Percentiles rank a stretch among this genome's conserved stretches.
Evolutionary conservation across 148 eudicot species (phyloP).

Genomic region (Diospyros kaki): DNA sequence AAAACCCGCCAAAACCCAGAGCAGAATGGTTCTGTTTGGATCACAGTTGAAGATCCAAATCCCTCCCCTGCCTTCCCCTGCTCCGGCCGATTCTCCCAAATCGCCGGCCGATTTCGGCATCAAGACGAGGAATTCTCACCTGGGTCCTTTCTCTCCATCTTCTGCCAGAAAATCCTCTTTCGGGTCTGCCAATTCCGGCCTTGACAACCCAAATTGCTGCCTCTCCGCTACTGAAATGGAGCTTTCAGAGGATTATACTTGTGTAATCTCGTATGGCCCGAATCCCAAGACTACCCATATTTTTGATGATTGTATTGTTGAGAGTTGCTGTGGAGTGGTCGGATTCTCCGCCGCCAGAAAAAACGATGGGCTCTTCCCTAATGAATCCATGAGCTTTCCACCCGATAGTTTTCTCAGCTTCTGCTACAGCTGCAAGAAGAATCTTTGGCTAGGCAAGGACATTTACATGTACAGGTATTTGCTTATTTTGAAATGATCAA

Average conservation of each 20-base stretch:
- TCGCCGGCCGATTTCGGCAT: slow-evolving; percentile 53
- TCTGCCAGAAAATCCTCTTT: slow-evolving; percentile 26
- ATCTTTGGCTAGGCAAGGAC: slow-evolving; percentile 51
- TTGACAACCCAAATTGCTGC: slow-evolving; percentile 20
- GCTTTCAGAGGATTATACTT: slow-evolving; percentile 65
- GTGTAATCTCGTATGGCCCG: slow-evolving; percentile 58
- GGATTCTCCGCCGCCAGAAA: slow-evolving; percentile 20
- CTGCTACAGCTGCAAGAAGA: slow-evolving; percentile 54
- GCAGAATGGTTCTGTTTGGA: slow-evolving; percentile 38
- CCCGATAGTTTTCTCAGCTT: slow-evolving; percentile 58
- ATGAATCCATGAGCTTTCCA: slow-evolving; percentile 33
- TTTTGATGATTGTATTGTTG: slow-evolving; percentile 57
- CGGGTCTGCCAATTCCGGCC: slow-evolving; percentile 20
- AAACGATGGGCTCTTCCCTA: slow-evolving; percentile 18
- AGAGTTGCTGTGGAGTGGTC: slow-evolving; percentile 41
- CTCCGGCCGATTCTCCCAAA: slow-evolving; percentile 26
- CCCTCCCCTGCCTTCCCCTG: slow-evolving; percentile 35
- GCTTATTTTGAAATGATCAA: background rate
- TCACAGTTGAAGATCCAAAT: slow-evolving; percentile 53
- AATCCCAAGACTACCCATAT: slow-evolving; percentile 60
- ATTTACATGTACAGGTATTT: slow-evolving; percentile 64
- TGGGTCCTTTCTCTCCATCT: slow-evolving; percentile 24
- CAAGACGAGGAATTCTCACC: slow-evolving; percentile 40
- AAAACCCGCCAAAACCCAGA: slow-evolving; percentile 17
- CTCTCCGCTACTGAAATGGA: slow-evolving; percentile 51